Evolutionary conservation across 768 basidiomycete species (phyloP).

Genomic region (Boletus rufocinnamomeus): DNA sequence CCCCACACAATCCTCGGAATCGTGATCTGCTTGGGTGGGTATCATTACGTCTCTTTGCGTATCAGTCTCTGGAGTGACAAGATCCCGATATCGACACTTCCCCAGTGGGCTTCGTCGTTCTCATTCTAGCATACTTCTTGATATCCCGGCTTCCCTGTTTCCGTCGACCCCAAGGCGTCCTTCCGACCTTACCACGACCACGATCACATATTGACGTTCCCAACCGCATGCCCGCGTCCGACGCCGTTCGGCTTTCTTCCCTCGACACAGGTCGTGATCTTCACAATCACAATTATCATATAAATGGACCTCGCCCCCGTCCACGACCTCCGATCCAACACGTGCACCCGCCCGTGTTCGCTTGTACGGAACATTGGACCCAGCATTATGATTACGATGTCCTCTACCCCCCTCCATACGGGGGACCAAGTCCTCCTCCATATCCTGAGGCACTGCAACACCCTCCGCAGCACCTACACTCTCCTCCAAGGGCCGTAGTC

Average conservation of each 20-base stretch:
- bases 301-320: neutral
- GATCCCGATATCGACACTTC: neutral
- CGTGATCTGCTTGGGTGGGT: constrained; percentile 20
- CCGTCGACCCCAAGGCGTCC: neutral
- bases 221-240: no score
- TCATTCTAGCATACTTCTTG: constrained; percentile 5
- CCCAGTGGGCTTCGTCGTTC: constrained; percentile 19
- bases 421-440: constrained; percentile 14
- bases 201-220: neutral
- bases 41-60: neutral
- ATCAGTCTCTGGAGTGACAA: neutral
- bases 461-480: neutral
- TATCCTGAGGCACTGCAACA: neutral
- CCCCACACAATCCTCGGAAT: constrained; percentile 12
- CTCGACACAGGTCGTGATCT: neutral
- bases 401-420: constrained; percentile 13
- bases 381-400: neutral
- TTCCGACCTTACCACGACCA: neutral
- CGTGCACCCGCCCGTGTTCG: constrained; percentile 3
- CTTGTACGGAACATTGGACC: neutral
- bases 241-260: neutral
- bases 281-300: no score
- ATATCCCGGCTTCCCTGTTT: constrained; percentile 4
- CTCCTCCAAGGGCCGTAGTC: constrained; percentile 4
- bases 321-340: neutral